Evolutionary conservation across 352 stramenopile genomes (phyloP).

Genomic region (Plasmopara halstedii): DNA sequence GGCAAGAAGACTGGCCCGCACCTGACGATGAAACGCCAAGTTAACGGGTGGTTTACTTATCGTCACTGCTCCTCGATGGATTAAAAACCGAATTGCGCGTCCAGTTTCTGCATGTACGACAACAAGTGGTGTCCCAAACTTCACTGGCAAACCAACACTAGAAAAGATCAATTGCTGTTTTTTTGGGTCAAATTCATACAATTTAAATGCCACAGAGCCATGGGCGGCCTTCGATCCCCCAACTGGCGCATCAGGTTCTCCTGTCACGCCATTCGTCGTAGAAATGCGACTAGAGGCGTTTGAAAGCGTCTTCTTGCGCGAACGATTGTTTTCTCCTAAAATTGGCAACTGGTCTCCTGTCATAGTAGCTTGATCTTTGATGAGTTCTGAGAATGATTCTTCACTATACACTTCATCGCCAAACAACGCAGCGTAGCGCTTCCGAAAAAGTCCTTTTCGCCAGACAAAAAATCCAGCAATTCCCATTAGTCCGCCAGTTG

Average conservation of each 20-base stretch:
- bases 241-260: conserved; percentile 12
- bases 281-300: conserved; percentile 11
- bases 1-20: conserved; percentile 37
- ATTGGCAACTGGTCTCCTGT: conserved; percentile 8
- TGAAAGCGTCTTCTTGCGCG: conserved; percentile 4
- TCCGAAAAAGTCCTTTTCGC: conserved; percentile 60
- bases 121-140: conserved; percentile 43
- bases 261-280: conserved; percentile 17
- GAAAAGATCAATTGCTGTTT: conserved; percentile 43
- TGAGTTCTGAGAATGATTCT: neutral
- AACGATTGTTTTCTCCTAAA: conserved; percentile 5
- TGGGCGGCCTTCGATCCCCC: conserved; percentile 7
- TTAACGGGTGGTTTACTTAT: conserved; percentile 63
- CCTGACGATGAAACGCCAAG: conserved; percentile 50
- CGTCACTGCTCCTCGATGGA: conserved; percentile 51
- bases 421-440: conserved; percentile 64
- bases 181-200: conserved; percentile 57
- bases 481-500: conserved; percentile 50
- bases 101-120: conserved; percentile 57
- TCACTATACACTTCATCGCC: conserved; percentile 46
- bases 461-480: conserved; percentile 63
- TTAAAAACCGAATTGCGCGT: conserved; percentile 53
- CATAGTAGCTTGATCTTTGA: neutral
- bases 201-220: conserved; percentile 52
- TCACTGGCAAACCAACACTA: conserved; percentile 48